phyloP scores from a whole-genome alignment of 2,329 filamentous ascomycete genomes.

The Helotiales sp. region DNA sequence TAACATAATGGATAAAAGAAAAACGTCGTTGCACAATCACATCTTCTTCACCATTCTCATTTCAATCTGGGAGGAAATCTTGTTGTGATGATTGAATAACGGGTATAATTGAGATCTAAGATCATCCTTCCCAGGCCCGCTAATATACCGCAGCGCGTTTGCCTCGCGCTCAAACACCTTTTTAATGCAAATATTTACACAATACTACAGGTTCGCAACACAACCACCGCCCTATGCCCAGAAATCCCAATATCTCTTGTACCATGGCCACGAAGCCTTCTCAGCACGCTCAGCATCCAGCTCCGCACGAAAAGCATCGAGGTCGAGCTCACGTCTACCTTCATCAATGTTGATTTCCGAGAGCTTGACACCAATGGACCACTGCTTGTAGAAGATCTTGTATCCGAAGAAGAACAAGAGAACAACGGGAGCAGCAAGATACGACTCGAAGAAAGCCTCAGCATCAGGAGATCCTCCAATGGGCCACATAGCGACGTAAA shows the following conservation, averaged over 20 bases:
- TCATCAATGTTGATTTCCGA: conserved; percentile 33
- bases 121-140: no score
- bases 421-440: conserved; percentile 58
- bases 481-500: conserved; percentile 47
- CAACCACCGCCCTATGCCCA: conserved; percentile 12
- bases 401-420: conserved; percentile 61
- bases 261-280: conserved; percentile 31
- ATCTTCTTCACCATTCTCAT: no score
- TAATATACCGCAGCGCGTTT: no score
- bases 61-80: no score
- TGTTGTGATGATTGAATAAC: no score
- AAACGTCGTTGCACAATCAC: no score
- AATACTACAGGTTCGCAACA: not conserved
- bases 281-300: conserved; percentile 32
- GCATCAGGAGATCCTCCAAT: conserved; percentile 46
- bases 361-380: conserved; percentile 30
- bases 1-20: no score
- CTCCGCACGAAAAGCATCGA: conserved; percentile 33
- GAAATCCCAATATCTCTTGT: conserved; percentile 32
- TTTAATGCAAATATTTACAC: not conserved
- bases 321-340: conserved; percentile 32
- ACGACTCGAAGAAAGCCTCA: conserved; percentile 40
- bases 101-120: no score
- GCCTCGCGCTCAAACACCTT: not conserved
- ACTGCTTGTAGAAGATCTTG: conserved; percentile 53